Evolutionary conservation across 352 stramenopile species (phyloP), one percentile per base, ranked within the genome.

Genomic region (Phytophthora vignae): DNA sequence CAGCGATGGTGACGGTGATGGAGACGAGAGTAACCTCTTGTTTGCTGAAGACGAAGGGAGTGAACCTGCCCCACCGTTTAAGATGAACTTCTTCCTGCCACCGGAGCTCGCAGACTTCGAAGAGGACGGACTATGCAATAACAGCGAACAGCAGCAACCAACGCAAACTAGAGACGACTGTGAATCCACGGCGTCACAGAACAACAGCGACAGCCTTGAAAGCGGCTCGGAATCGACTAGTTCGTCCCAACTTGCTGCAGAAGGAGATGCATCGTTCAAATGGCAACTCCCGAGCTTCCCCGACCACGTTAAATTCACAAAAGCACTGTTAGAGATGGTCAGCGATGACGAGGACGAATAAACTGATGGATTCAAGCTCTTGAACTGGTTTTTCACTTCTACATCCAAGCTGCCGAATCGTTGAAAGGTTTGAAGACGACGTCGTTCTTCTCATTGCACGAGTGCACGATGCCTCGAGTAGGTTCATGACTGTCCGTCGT

Each of bases 51-150:
- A 62, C 15, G 4, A 31, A 36, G 3, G 10, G 8, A 42, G 2
- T 31, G 61, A 69, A 31, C 27, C 55, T 17, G 1, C 11, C n/a
- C 62, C 64, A 17, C 1, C 36, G 19, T 67, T 52, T 31, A 71
- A 62, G 19, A 64, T 63, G 19, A 46, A 56, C 10, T 68, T 60
- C 29, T 78, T 70, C 22, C 54, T 84, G 1, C 62, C 67, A 6
- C 80, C 81, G 7, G 84, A 91, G 46, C 70, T 90, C 2, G 81
- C 82, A 17, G 84, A 86, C 53, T 90, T 90, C 22, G 82, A 90
- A 68, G 84, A 92, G 60, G 82, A 88, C 10, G 84, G 82, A 3
- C 57, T 91, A 19, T 69, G 54, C 15, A 57, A 38, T 19, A 60
- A 67, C 46, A 55, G 49, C 10, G 54, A 74, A 10, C n/a, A 54